A percentile compares a stretch with the other conserved stretches of the same genome.
Conservation (phyloP, 352 stramenopile genomes). For the Phytophthora fragariae region DNA sequence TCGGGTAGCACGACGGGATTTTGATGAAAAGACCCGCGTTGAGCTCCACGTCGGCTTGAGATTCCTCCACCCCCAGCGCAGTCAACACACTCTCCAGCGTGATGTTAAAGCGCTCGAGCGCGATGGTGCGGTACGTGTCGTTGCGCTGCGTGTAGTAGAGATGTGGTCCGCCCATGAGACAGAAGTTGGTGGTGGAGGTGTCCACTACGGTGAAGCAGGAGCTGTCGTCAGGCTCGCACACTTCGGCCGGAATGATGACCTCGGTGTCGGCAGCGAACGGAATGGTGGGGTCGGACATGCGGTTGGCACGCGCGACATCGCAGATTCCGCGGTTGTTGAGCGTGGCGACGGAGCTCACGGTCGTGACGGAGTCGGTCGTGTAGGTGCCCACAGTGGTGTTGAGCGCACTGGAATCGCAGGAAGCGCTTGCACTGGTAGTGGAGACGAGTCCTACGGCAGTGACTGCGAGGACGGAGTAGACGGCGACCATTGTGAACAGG, state of each 20-base stretch:
- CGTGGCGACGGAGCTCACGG: conserved; percentile 12
- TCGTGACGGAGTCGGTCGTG: conserved; percentile 16
- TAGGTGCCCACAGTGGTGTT: conserved; percentile 21
- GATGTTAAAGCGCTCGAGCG: conserved; percentile 32
- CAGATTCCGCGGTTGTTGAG: conserved; percentile 20
- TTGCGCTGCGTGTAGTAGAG: conserved; percentile 40
- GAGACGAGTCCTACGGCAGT: neutral
- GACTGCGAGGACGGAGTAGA: neutral
- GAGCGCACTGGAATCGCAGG: conserved; percentile 18
- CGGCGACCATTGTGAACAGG: neutral
- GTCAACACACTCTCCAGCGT: conserved; percentile 23
- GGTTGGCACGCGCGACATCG: conserved; percentile 23
- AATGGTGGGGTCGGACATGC: conserved; percentile 28
- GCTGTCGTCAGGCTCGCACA: conserved; percentile 17
- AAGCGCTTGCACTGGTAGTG: neutral
- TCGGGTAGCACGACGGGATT: conserved; percentile 33
- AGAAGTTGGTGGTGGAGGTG: conserved; percentile 32
- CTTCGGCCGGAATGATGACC: conserved; percentile 25
- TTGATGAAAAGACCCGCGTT: conserved; percentile 25
- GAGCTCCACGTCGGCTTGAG: conserved; percentile 25
- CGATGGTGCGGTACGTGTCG: conserved; percentile 31
- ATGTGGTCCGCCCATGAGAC: conserved; percentile 27
- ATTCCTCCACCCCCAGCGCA: conserved; percentile 23
- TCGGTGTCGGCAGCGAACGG: conserved; percentile 19
- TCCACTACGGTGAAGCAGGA: conserved; percentile 21